A percentile compares a stretch with the other conserved stretches of the same genome.
These are phyloP conservation scores for Russula griseocarnosa DNA, from an alignment of 768 basidiomycete species.

Conservation along the genomic window DNA sequence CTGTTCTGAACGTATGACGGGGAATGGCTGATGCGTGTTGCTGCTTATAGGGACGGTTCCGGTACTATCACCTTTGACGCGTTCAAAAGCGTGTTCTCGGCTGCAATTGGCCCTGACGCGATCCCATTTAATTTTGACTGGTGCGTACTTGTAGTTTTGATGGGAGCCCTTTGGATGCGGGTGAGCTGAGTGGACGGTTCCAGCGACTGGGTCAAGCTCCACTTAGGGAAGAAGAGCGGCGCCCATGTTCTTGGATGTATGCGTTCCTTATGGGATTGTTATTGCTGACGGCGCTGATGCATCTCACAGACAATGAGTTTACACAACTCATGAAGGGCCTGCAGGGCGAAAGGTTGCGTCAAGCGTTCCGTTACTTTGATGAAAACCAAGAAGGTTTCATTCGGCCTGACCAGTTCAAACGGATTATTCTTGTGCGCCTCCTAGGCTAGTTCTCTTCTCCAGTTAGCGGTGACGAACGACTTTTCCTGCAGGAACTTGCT, in stretches of 20 bases:
- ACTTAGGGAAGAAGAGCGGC: conserved; percentile 90
- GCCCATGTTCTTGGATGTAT: conserved; percentile 87
- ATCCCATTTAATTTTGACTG: conserved; percentile 96
- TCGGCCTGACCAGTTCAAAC: conserved; percentile 87
- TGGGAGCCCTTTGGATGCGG: not conserved
- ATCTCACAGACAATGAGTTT: conserved; percentile 79
- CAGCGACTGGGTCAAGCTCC: conserved; percentile 94
- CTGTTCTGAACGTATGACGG: conserved; percentile 5
- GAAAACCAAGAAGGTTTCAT: conserved; percentile 91
- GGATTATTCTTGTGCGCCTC: conserved; percentile 78
- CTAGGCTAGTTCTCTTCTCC: not conserved
- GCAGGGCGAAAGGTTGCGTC: conserved; percentile 94
- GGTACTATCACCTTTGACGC: conserved; percentile 91
- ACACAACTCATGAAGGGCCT: conserved; percentile 98
- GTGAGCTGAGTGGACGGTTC: conserved; percentile 2
- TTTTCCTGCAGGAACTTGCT: conserved; percentile 70
- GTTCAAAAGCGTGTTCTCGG: conserved; percentile 87
- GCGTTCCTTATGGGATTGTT: conserved; percentile 30
- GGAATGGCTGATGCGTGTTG: not conserved
- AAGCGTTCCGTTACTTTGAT: conserved; percentile 92
- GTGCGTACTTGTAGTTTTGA: conserved; percentile 40
- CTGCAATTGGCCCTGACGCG: conserved; percentile 70
- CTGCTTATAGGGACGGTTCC: conserved; percentile 65
- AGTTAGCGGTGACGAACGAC: conserved; percentile 2
- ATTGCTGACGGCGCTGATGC: conserved; percentile 23